Percentiles rank a stretch among this genome's conserved stretches.
Conservation (phyloP, 805 yeast species). For the Phaffomyces thermotolerans region DNA sequence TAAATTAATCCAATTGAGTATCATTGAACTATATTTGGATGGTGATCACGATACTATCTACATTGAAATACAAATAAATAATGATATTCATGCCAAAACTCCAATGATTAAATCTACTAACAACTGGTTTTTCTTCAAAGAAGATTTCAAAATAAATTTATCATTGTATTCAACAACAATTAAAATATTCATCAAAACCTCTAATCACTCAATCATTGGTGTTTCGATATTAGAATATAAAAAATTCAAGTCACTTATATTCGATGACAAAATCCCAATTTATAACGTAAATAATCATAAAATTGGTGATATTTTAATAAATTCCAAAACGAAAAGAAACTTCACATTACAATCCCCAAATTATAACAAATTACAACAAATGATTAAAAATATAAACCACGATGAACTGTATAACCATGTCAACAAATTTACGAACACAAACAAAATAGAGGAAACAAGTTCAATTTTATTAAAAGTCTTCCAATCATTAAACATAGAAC, state of each 20-base stretch:
- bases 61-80: conserved; percentile 69
- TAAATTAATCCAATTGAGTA: conserved; percentile 46
- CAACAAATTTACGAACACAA: conserved; percentile 20
- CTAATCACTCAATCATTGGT: conserved; percentile 31
- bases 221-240: conserved; percentile 6
- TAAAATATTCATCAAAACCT: conserved; percentile 27
- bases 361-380: conserved; percentile 56
- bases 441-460: conserved; percentile 48
- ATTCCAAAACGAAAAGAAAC: conserved; percentile 42
- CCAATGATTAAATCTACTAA: conserved; percentile 43
- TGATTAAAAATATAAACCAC: conserved; percentile 48
- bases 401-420: conserved; percentile 43
- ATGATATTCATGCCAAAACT: conserved; percentile 71
- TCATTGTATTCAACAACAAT: conserved; percentile 41
- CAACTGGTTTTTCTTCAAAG: conserved; percentile 71
- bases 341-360: conserved; percentile 53
- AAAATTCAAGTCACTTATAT: conserved; percentile 10
- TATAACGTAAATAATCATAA: conserved; percentile 31
- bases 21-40: conserved; percentile 51
- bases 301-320: conserved; percentile 52
- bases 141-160: conserved; percentile 56
- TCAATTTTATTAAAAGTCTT: conserved; percentile 63
- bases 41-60: conserved; percentile 34
- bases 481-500: conserved; percentile 60
- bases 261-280: conserved; percentile 34